Base-by-base conservation (phyloP, 2,329 filamentous ascomycete genomes). In the Clonostachys solani region DNA sequence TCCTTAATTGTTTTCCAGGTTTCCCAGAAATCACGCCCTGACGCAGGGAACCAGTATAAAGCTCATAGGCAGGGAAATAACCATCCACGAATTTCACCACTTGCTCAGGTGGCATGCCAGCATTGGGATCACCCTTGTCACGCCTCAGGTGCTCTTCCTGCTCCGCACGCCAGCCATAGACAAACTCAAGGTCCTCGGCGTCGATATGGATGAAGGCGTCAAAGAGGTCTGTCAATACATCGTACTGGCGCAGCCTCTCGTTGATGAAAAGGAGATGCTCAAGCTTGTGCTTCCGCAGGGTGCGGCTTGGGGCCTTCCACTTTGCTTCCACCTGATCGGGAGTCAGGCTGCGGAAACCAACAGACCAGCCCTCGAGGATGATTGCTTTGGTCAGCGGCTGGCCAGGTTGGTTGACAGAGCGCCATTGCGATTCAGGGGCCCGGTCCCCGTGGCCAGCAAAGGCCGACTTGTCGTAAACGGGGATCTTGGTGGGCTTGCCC, bases 301-400 rank as follows among this genome's bases (percentile, higher is more conserved):
- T 80, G 61, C 62, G 80, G 64, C 62, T 75, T 54, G 67, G 67
- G 45, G 71, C 66, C 63, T 75, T 78, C 60, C 73, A 70, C 55
- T 74, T 74, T 5, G 82, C 62, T 29, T 75, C 73, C 5, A 80
- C 62, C 6, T 77, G 72, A n/a, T 68, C 61, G 1, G 75, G 64
- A 33, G 69, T 56, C 12, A 92, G 65, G 1, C 86, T 66, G 6
- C 84, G 81, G 68, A 96, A 96, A 4, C 90, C 92, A 12, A 95
- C 83, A 63, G 87, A 94, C 92, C 91, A 96, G 16, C 92, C 91
- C 65, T 96, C 91, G 52, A 96, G 84, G 45, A 96, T 80, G 18
- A 96, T 77, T 7, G 92, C 81, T 19, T 78, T 66, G 19, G 79
- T 66, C n/a, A 65, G 71, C 3, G 60, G 63, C 46, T 78, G 72